Evolutionary conservation across 306 rosid species (phyloP), one percentile per base, ranked within the genome.

Genomic region (Canavalia ensiformis): DNA sequence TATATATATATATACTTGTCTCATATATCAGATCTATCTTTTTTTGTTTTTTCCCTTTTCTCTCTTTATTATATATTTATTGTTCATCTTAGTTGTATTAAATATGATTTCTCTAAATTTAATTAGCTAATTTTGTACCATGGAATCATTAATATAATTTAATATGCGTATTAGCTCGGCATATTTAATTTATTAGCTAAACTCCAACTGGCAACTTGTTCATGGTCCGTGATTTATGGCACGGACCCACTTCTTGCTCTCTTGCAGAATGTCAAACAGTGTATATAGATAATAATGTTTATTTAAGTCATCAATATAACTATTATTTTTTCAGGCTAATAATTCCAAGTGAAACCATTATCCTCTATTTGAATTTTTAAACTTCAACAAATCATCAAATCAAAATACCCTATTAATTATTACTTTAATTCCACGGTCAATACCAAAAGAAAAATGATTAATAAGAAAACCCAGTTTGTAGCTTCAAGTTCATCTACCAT

Each of bases 221-320:
- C 6, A 35, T 28, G 35, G 9, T 56, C 68, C 76, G 59, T 57
- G 76, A 68, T 30, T 78, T n/a, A 39, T 7, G 67, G 8, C 7
- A 58, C 5, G 47, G 56, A 29, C 65, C 78, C 84, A 37, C 83
- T 44, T 41, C 7, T 52, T 47, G 3, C 13, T 73, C n/a, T n/a
- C 33, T 6, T 3, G 6, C 37, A 64, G 2, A 8, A 8, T 55
- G 76, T 18, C 60, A 11, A 8, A 35, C 42, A 34, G 4, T 29
- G 49, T 10, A 18, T 18, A 18, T 18, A 29, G 35, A 34, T 47
- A 62, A 7, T 70, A 64, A 59, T 57, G 6, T 4, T 30, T 46
- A 18, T 18, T 58, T 10, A 35, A 29, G 57, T 12, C 31, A 11
- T 8, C 44, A 13, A 42, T 54, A 25, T 9, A 44, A 41, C 7